Conservation (phyloP, 305 asterid genomes). For the Plantago rigida region DNA sequence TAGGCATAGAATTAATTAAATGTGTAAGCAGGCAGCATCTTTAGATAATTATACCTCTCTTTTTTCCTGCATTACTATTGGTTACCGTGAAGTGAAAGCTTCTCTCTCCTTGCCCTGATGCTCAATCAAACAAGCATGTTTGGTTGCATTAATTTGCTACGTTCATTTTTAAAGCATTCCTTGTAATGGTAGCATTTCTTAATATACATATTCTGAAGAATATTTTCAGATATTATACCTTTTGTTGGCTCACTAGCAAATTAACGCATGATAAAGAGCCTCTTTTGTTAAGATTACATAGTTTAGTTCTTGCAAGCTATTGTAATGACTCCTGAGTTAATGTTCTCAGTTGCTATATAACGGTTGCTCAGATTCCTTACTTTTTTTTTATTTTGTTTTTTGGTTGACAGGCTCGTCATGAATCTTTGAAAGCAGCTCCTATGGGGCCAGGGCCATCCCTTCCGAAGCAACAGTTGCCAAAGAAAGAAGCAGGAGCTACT, state of each 20-base stretch:
- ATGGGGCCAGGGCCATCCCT: constrained; percentile 41
- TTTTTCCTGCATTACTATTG: background rate
- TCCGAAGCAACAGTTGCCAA: constrained; percentile 51
- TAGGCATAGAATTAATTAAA: background rate
- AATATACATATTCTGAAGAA: too few relatives aligned
- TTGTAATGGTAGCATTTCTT: background rate
- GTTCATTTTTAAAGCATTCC: constrained; percentile 4
- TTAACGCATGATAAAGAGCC: background rate
- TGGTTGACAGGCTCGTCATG: constrained; percentile 47
- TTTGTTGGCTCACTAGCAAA: constrained; percentile 8
- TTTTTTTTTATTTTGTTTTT: background rate
- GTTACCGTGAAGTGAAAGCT: background rate
- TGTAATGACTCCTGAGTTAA: constrained; percentile 10
- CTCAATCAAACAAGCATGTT: constrained; percentile 2
- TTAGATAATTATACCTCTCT: background rate
- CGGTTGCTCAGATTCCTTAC: constrained; percentile 8
- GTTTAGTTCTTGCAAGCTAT: constrained; percentile 1
- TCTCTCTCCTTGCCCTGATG: background rate
- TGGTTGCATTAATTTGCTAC: constrained; percentile 7
- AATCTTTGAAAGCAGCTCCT: constrained; percentile 39
- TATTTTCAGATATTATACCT: constrained; percentile 11
- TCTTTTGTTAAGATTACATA: constrained; percentile 8
- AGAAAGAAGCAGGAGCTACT: constrained; percentile 39
- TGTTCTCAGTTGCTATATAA: constrained; percentile 6
- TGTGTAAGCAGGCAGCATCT: background rate